phyloP scores from a whole-genome alignment of 2,329 filamentous ascomycete genomes.

The Rhynchosporium secalis region DNA sequence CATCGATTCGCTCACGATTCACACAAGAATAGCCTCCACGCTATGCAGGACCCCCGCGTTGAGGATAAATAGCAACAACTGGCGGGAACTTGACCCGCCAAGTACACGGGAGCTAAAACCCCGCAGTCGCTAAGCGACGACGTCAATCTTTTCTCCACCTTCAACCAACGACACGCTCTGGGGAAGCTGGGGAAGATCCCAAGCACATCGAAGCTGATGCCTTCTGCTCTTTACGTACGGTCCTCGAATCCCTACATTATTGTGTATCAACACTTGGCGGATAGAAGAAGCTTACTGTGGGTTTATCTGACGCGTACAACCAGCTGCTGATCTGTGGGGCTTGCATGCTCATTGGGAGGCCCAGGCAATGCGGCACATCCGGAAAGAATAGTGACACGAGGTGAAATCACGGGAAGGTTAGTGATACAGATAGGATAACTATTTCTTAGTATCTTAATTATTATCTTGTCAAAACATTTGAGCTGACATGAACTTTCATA shows the following conservation, averaged over 20 bases:
- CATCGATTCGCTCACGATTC: neutral
- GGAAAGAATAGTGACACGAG: conserved; percentile 21
- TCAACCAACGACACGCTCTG: neutral
- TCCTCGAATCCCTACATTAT: neutral
- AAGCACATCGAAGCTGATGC: neutral
- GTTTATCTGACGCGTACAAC: neutral
- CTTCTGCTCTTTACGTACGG: neutral
- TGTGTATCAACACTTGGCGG: neutral
- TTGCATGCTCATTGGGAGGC: conserved; percentile 2
- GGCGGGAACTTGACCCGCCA: conserved; percentile 13
- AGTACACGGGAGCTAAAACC: conserved; percentile 13
- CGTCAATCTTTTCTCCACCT: conserved; percentile 6
- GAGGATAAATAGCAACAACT: conserved; percentile 10
- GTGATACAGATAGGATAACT: neutral
- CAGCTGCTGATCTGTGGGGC: conserved; percentile 23
- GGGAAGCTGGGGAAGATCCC: neutral
- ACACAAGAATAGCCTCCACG: neutral
- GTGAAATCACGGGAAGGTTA: neutral
- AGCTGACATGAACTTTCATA: conserved; percentile 4
- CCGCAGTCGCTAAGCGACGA: conserved; percentile 15
- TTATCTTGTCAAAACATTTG: neutral
- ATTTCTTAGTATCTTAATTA: neutral
- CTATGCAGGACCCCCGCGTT: conserved; percentile 6
- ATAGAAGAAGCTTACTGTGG: neutral
- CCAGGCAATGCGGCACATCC: conserved; percentile 7